Evolutionary conservation across 768 basidiomycete genomes (phyloP).

Genomic region (Pisolithus microcarpus): DNA sequence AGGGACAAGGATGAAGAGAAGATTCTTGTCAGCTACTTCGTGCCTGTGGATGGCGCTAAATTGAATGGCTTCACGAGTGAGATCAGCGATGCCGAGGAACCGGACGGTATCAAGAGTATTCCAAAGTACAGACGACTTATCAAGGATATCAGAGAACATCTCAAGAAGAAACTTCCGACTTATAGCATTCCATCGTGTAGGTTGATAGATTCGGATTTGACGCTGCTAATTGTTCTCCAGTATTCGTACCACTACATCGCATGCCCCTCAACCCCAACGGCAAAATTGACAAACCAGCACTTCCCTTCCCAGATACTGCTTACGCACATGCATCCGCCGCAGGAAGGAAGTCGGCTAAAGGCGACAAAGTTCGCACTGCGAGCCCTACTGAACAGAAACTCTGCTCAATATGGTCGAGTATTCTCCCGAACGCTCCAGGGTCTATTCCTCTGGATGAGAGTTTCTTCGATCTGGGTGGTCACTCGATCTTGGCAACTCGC

Average conservation of each 20-base stretch:
- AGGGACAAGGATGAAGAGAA: constrained; percentile 99
- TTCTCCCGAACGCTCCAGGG: constrained; percentile 73
- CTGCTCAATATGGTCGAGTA: constrained; percentile 73
- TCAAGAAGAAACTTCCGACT: constrained; percentile 93
- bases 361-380: constrained; percentile 31
- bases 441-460: constrained; percentile 84
- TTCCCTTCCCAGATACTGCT: constrained; percentile 97
- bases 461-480: constrained; percentile 98
- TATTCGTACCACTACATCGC: constrained; percentile 88
- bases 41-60: constrained; percentile 66
- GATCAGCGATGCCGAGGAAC: constrained; percentile 39
- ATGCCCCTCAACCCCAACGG: constrained; percentile 99
- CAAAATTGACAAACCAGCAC: constrained; percentile 96
- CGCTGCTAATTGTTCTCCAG: constrained; percentile 31
- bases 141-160: constrained; percentile 87
- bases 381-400: constrained; percentile 74
- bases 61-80: constrained; percentile 70
- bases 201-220: constrained; percentile 23
- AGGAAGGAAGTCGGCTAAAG: constrained; percentile 30
- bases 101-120: constrained; percentile 66
- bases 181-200: constrained; percentile 88
- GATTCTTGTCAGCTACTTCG: constrained; percentile 95
- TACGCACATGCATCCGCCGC: constrained; percentile 40
- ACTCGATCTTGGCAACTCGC: constrained; percentile 95
- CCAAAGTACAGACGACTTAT: constrained; percentile 81